phyloP scores from a whole-genome alignment of 768 basidiomycete genomes.

The Mycena polygramma region DNA sequence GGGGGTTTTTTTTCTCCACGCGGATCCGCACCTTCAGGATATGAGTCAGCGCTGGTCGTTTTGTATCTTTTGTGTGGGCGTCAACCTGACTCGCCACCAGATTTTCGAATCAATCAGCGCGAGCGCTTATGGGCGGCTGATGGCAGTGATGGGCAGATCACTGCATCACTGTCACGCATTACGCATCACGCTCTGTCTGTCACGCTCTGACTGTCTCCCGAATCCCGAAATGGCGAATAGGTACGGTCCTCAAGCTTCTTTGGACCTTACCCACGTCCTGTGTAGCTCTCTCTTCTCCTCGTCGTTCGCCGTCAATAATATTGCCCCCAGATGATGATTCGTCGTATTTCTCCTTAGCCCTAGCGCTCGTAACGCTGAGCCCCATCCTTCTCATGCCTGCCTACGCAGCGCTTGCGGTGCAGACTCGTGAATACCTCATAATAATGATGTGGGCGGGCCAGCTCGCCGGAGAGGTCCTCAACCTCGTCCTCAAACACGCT shows the following conservation, averaged over 20 bases:
- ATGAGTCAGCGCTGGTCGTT: constrained; percentile 4
- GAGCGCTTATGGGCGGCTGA: too few relatives aligned
- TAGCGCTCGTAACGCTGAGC: constrained; percentile 76
- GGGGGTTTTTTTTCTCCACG: not conserved
- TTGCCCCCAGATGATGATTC: constrained; percentile 67
- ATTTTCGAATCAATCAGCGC: constrained; percentile 11
- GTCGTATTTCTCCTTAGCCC: constrained; percentile 65
- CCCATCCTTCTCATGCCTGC: constrained; percentile 85
- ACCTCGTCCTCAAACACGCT: constrained; percentile 74
- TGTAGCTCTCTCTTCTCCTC: constrained; percentile 52
- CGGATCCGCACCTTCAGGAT: constrained; percentile 12
- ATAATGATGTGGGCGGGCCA: constrained; percentile 90
- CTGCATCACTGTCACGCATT: too few relatives aligned
- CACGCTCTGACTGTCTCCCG: not conserved
- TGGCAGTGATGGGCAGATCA: too few relatives aligned
- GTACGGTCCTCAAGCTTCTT: constrained; percentile 56
- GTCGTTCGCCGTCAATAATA: constrained; percentile 16
- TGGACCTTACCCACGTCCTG: constrained; percentile 78
- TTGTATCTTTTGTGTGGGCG: not conserved
- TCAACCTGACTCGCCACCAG: not conserved
- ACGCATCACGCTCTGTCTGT: not conserved
- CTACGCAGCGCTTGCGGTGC: constrained; percentile 80
- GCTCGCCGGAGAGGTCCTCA: constrained; percentile 76
- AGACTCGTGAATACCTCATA: constrained; percentile 84
- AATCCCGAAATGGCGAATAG: constrained; percentile 19